Base-by-base conservation (phyloP, 176 grass and related monocot species). In the Juncus effusus region DNA sequence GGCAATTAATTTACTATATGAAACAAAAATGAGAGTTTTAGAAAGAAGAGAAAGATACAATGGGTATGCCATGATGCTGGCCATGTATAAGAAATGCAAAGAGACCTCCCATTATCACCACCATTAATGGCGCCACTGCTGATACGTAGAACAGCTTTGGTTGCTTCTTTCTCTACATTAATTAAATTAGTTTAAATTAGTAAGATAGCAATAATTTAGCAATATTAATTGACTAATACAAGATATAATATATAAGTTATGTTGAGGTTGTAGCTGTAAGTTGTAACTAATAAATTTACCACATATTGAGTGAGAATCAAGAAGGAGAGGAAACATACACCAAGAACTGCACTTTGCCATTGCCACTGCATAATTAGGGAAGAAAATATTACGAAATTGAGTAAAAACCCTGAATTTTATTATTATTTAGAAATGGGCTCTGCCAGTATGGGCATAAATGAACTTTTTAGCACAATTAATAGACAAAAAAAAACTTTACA, bases 91-190 rank as follows among this genome's bases (percentile, higher is more conserved):
- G 40, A 42, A 74, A 90, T 36, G 73, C 87, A 6, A 90, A 40
- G 38, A 90, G 8, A 55, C 72, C 85, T n/a, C 65, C 79, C 7
- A 67, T 57, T 13, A 90, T 62, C 75, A 90, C 67, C 0, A 73
- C 78, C 1, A 16, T 69, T 63, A 90, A 60, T 10, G 87, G 82
- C 13, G 82, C 76, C 42, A 67, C 82, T 2, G 76, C 87, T 10
- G 82, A 82, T 2, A 86, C 13, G 75, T 76, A 85, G 13, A 90
- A 90, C 39, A 80, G 70, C 19, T 51, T 80, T 1, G 87, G 82
- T 4, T 40, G 13, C 56, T 60, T 83, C 60, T 86, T 86, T 37
- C 83, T 77, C 86, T 90, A 75, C 9, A 4, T 40, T 3, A 60
- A 13, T 2, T 61, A 11, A 3, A 63, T 75, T 51, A 19, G 70